Base-by-base conservation (phyloP, 2,329 filamentous ascomycete genomes). In the Trichophyton benhamiae region DNA sequence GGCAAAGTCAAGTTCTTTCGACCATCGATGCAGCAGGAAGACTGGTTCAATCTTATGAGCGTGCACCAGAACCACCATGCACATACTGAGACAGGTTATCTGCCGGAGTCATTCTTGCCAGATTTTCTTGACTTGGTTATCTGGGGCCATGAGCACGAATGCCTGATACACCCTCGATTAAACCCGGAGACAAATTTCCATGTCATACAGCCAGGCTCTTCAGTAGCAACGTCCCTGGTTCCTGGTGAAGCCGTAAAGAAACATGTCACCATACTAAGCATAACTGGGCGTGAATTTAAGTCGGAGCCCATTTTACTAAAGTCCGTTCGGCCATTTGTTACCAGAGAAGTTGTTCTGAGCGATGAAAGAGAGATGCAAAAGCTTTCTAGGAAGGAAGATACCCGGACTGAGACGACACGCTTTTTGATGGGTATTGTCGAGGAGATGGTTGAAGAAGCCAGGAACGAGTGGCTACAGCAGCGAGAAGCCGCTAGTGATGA, bases 111-210 rank as follows among this genome's bases (percentile, higher is more conserved):
- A 67, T 94, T 96, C 68, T 79, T 99, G 0, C 95, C 94, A 0
- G 86, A 90, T 17, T 97, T 95, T 77, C 78, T 99, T 65, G 88
- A 99, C 70, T 80, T 99, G 3, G 84, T 99, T 0, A 82, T 99
- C 58, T 99, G 94, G 94, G 94, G 94, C 2, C 94, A 99, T 69
- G 94, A 99, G 74, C 94, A 99, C 70, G 92, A 99, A 72, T 99
- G 94, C 70, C 73, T 92, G 6, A 95, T 99, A 65, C 86, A 96
- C 52, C 94, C 94, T 0, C 78, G 79, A 1, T 79, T 85, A 55
- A 99, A 97, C 68, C 83, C 88, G 0, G 90, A 96, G 69, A 96
- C 87, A 57, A 87, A 87, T 0, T 99, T 99, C 67, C 85, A 94
- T 67, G 92, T 99, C 65, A 96, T 99, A 84, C 94, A 99, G 69